Evolutionary conservation across 1,284 basidiomycete species (phyloP), one percentile per base, ranked within the genome.

Genomic region (Gymnopus androsaceus): DNA sequence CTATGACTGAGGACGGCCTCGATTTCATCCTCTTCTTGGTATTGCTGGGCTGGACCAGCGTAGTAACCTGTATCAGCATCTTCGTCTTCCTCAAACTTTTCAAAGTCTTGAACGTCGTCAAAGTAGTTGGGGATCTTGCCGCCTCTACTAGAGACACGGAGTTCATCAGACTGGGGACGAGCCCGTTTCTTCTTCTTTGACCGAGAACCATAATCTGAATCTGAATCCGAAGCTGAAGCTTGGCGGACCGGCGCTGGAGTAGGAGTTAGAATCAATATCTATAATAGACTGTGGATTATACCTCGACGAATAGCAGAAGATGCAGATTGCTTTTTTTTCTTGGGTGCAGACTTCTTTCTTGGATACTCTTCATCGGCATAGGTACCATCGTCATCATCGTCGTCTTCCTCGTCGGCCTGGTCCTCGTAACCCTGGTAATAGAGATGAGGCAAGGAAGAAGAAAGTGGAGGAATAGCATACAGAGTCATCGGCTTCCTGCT

Each of bases 121-220:
- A 88, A 76, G 68, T 95, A 95, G 67, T 92, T 94, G 36, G 91
- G 89, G 50, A 92, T 81, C 71, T 86, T 92, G 66, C 80, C 87
- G 54, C 88, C 91, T 23, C 93, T 82, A 58, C 87, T 90, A 38
- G 92, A 90, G 45, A 92, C 81, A 66, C 92, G 90, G 45, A 92
- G 76, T 66, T 90, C 90, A 59, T 87, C 87, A 46, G 72, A 77
- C 56, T 72, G 79, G 66, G 69, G 76, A 57, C 75, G 81, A 65
- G 73, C 75, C 69, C 82, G 87, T 75, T 92, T 92, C 78, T 90
- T 92, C 76, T 92, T 94, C 78, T 92, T 90, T 38, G 90, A 84
- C 59, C 90, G 88, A 31, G 86, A 79, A 34, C 88, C 92, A 67
- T 95, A 95, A 66, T 95, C 92, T 11, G 92, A 94, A 68, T 93